phyloP scores from a whole-genome alignment of 75 land plant genomes.

The Cryptomeria japonica region DNA sequence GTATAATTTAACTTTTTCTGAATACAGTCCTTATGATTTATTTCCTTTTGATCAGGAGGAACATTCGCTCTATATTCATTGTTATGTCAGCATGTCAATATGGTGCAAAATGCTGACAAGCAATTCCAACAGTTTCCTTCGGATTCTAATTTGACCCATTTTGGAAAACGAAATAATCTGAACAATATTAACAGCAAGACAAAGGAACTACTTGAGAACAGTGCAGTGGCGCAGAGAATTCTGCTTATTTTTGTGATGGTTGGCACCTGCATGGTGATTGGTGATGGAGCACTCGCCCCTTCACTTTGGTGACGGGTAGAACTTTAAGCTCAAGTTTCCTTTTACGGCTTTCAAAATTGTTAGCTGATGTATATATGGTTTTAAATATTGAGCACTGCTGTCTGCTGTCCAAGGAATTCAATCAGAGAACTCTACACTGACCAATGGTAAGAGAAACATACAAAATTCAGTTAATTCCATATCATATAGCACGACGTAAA shows the following conservation, averaged over 20 bases:
- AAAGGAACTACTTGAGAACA: constrained; percentile 27
- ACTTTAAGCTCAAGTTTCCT: too few relatives aligned
- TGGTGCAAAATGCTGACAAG: constrained; percentile 20
- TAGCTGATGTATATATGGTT: too few relatives aligned
- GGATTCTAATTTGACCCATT: constrained; percentile 15
- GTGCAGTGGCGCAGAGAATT: constrained; percentile 21
- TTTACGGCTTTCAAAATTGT: too few relatives aligned
- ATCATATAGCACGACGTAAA: neutral
- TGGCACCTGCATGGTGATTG: constrained; percentile 73
- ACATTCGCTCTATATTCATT: constrained; percentile 66
- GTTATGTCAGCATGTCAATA: constrained; percentile 40
- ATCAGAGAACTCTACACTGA: constrained; percentile 26
- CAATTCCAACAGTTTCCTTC: constrained; percentile 13
- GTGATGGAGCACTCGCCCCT: constrained; percentile 73
- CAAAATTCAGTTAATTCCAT: neutral
- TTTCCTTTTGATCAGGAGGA: constrained; percentile 32
- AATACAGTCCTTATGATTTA: too few relatives aligned
- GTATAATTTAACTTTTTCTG: neutral
- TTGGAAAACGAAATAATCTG: neutral
- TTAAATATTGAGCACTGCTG: constrained; percentile 12
- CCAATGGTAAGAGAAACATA: constrained; percentile 30
- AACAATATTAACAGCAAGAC: constrained; percentile 12
- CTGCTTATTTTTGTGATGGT: constrained; percentile 42
- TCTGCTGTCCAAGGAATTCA: constrained; percentile 48
- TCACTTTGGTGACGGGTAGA: constrained; percentile 4